Base-by-base conservation (phyloP, 2,329 filamentous ascomycete genomes). In the Thelonectria rubi region DNA sequence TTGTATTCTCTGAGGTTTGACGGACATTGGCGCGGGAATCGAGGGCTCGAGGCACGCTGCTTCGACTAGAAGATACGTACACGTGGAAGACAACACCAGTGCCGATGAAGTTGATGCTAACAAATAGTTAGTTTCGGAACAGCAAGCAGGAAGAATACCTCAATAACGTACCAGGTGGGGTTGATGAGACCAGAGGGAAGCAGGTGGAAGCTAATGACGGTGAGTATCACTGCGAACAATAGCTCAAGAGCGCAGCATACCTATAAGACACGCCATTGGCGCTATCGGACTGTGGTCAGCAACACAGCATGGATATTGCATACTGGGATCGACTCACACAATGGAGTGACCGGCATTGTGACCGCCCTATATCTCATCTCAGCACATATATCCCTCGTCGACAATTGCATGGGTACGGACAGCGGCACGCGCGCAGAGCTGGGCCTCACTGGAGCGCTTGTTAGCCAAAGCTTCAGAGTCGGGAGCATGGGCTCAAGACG, bases 151-250 rank as follows among this genome's bases (percentile, higher is more conserved):
- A 12, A 10, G 18, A 37, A 15, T 46, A 12, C 6, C 10, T 46
- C 18, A 12, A 18, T 6, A 24, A 46, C 20, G 20, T 46, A 46
- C 42, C 42, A 32, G 3, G 32, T 8, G 30, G 60, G 62, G 60
- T 63, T 64, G 26, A 63, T 64, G n/a, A 64, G 51, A 20, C 62
- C 62, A 42, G 60, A 63, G 17, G 62, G 60, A 30, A 64, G 47
- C 39, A 64, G 48, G 39, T 64, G 62, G 37, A 64, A 64, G 51
- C 62, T 64, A 50, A 49, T 17, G 14, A 9, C 45, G 20, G 18
- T 24, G n/a, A 17, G 43, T 46, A 24, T 46, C 18, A 15, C 2
- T n/a, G 14, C 20, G 30, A 18, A 46, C 17, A 30, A 9, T 9
- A 30, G n/a, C 9, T 11, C 3, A 26, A 24, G 32, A 12, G 14